Conservation (phyloP, 208 protist genomes). For the Trypanosomatidae sp. region DNA sequence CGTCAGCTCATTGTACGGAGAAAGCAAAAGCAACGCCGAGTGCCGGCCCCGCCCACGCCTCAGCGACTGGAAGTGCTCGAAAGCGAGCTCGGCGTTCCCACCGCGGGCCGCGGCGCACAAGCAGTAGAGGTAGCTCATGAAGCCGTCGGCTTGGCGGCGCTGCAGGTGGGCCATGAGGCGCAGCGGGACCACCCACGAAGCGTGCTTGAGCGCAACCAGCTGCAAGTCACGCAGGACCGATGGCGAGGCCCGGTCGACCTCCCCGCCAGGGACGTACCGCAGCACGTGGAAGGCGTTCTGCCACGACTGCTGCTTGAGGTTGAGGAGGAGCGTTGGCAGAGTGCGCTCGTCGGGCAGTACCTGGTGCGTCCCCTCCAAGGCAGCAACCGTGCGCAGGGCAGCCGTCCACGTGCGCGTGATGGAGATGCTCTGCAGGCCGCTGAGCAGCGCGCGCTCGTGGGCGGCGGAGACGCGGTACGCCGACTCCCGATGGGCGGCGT, state of each 20-base stretch:
- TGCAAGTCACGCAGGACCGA: constrained; percentile 64
- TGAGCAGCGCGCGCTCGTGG: constrained; percentile 59
- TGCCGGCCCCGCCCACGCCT: constrained; percentile 17
- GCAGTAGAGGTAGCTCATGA: constrained; percentile 83
- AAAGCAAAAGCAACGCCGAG: constrained; percentile 8
- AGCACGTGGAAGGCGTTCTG: constrained; percentile 70
- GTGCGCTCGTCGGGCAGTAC: constrained; percentile 51
- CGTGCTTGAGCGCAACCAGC: constrained; percentile 66
- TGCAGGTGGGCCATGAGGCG: constrained; percentile 26
- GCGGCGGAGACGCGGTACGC: constrained; percentile 48
- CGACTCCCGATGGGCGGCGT: constrained; percentile 11
- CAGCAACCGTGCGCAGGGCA: constrained; percentile 41
- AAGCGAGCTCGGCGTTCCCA: constrained; percentile 31
- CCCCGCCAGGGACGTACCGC: constrained; percentile 23
- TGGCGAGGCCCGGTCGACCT: constrained; percentile 12
- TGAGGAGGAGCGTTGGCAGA: constrained; percentile 55
- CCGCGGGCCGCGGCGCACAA: constrained; percentile 60
- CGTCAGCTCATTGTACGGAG: constrained; percentile 65
- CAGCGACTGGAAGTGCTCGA: constrained; percentile 24
- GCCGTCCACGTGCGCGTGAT: constrained; percentile 51
- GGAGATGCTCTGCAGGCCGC: constrained; percentile 70
- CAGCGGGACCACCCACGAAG: constrained; percentile 61
- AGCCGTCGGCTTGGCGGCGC: constrained; percentile 32
- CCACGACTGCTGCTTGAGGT: constrained; percentile 67
- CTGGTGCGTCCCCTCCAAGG: constrained; percentile 27